These are phyloP conservation scores for Buxus sempervirens DNA, from an alignment of 164 flowering plant species.

Conservation along the genomic window DNA sequence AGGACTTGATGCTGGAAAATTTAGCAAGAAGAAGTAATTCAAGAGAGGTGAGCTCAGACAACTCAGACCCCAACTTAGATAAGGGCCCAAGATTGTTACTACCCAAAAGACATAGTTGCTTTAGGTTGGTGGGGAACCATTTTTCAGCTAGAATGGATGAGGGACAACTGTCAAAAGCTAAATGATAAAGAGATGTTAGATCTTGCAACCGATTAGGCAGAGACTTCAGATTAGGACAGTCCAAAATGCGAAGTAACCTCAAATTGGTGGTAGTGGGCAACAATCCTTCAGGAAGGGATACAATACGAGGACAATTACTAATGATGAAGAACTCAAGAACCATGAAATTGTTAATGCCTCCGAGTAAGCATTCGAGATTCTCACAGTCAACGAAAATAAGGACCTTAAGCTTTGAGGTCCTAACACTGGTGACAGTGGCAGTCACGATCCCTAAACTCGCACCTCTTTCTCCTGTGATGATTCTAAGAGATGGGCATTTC, in stretches of 20 bases:
- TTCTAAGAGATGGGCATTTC: too few relatives aligned
- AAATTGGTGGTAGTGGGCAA: neutral
- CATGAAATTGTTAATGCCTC: neutral
- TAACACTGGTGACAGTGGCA: too few relatives aligned
- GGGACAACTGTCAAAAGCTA: neutral
- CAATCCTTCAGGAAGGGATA: neutral
- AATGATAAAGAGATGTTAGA: neutral
- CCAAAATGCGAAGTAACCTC: neutral
- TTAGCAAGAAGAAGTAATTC: slow-evolving; percentile 14
- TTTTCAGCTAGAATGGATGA: slow-evolving; percentile 6
- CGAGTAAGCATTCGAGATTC: neutral
- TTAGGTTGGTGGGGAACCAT: neutral
- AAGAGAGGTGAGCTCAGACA: slow-evolving; percentile 13
- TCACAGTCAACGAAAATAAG: neutral
- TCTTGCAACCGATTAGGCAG: neutral
- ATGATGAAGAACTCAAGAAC: neutral
- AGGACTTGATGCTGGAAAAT: slow-evolving; percentile 10
- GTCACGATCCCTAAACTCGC: too few relatives aligned
- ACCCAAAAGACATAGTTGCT: slow-evolving; percentile 7
- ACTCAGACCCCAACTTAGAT: neutral
- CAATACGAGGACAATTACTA: neutral
- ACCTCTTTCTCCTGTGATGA: too few relatives aligned
- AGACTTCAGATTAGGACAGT: neutral
- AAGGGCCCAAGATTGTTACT: neutral
- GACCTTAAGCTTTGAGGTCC: neutral